phyloP scores from a whole-genome alignment of 495 filamentous ascomycete species.

The Penicillium crystallinum region DNA sequence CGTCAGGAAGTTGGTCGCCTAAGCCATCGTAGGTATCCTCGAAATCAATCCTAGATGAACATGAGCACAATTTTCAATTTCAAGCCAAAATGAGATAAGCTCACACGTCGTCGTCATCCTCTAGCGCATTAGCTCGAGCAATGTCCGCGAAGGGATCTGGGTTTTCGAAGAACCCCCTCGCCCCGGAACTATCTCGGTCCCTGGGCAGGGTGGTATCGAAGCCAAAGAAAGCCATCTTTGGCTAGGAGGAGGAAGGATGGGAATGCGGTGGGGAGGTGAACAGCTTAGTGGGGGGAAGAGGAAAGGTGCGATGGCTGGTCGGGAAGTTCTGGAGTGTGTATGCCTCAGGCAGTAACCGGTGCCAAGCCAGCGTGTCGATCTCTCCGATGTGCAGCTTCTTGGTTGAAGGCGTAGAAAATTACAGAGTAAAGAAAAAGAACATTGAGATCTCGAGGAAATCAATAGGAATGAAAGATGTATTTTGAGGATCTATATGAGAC shows the following conservation, averaged over 20 bases:
- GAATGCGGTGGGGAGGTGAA: slow-evolving; percentile 6
- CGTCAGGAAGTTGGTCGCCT: slow-evolving; percentile 85
- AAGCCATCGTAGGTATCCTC: slow-evolving; percentile 98
- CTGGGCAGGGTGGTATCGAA: slow-evolving; percentile 65
- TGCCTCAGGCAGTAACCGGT: slow-evolving; percentile 11
- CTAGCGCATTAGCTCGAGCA: slow-evolving; percentile 46
- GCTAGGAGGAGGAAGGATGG: slow-evolving; percentile 10
- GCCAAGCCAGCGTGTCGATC: slow-evolving; percentile 13
- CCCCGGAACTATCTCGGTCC: slow-evolving; percentile 48
- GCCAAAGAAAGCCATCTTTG: slow-evolving; percentile 76
- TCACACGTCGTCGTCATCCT: slow-evolving; percentile 74
- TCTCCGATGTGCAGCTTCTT: background rate
- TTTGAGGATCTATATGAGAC: background rate
- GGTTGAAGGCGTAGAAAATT: no score
- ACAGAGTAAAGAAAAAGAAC: no score
- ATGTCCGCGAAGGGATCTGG: slow-evolving; percentile 87
- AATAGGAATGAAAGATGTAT: no score
- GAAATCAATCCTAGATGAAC: slow-evolving; percentile 65
- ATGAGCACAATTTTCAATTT: background rate
- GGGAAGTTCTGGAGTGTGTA: slow-evolving; percentile 5
- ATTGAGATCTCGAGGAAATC: no score
- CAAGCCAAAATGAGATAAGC: slow-evolving; percentile 26
- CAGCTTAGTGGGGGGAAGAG: slow-evolving; percentile 14
- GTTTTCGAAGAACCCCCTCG: slow-evolving; percentile 76
- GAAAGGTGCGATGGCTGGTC: slow-evolving; percentile 5